Percentiles rank a stretch among this genome's conserved stretches.
Conservation (phyloP, 31 red algal genomes). For the Odonthalia washingtoniensis region DNA sequence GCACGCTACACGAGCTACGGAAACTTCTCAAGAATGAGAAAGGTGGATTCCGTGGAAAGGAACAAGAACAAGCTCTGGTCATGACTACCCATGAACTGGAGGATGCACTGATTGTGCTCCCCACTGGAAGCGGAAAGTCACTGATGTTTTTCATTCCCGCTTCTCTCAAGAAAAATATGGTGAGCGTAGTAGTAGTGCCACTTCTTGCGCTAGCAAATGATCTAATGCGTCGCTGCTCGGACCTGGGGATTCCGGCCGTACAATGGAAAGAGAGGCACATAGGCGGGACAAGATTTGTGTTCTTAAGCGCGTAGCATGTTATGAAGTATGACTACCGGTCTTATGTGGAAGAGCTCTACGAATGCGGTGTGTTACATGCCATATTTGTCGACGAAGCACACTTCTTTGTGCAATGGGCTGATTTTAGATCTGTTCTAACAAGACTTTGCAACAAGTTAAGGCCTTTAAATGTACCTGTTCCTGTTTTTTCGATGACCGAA, state of each 20-base stretch:
- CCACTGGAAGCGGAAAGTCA: background rate
- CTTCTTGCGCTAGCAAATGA: background rate
- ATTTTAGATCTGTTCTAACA: background rate
- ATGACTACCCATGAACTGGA: background rate
- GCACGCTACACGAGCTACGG: background rate
- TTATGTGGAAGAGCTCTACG: background rate
- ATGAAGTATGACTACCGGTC: background rate
- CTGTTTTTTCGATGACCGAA: too few relatives aligned
- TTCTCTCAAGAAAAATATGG: background rate
- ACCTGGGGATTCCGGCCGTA: background rate
- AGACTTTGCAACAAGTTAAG: too few relatives aligned
- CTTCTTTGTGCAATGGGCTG: background rate
- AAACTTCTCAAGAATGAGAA: background rate
- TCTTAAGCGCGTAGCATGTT: background rate
- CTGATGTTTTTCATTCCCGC: conserved; percentile 1
- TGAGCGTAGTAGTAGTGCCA: background rate
- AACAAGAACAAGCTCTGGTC: background rate
- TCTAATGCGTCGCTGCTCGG: background rate
- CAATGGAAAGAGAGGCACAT: background rate
- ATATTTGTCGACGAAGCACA: conserved; percentile 16
- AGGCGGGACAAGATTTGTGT: background rate
- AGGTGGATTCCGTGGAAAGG: background rate
- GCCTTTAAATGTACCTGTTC: too few relatives aligned
- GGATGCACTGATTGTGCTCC: background rate
- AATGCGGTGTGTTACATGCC: background rate